Evolutionary conservation across 495 filamentous ascomycete species (phyloP).

Genomic region (Penicillium riverlandense): DNA sequence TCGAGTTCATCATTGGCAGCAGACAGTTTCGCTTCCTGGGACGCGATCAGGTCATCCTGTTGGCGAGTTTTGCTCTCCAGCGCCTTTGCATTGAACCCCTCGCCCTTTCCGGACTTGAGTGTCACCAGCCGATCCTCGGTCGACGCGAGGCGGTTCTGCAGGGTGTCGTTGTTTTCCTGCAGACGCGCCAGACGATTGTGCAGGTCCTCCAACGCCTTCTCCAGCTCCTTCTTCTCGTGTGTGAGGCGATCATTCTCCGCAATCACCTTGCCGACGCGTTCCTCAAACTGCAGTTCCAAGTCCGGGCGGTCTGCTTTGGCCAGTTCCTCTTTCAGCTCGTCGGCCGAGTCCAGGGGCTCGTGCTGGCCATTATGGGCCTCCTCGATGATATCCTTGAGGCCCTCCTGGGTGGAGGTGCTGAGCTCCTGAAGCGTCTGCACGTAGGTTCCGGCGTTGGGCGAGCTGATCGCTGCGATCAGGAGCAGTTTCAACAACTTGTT

Average conservation of each 20-base stretch:
- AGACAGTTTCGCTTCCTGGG: constrained; percentile 49
- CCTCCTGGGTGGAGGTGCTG: constrained; percentile 36
- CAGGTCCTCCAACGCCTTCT: constrained; percentile 46
- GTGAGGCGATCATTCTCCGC: constrained; percentile 43
- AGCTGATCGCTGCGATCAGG: constrained; percentile 53
- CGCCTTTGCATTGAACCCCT: constrained; percentile 38
- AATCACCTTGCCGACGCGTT: constrained; percentile 44
- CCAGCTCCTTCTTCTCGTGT: constrained; percentile 45
- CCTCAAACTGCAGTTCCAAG: constrained; percentile 46
- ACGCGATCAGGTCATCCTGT: constrained; percentile 50
- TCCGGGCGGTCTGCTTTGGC: constrained; percentile 32
- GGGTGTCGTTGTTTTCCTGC: constrained; percentile 50
- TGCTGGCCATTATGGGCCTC: constrained; percentile 38
- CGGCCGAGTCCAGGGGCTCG: constrained; percentile 25
- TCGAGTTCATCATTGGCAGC: constrained; percentile 36
- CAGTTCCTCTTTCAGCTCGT: constrained; percentile 29
- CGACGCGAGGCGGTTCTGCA: constrained; percentile 37
- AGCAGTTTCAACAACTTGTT: constrained; percentile 58
- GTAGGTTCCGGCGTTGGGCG: constrained; percentile 47
- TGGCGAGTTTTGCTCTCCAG: constrained; percentile 41
- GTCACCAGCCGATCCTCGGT: constrained; percentile 42
- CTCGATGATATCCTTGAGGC: constrained; percentile 44
- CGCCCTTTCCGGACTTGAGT: constrained; percentile 36
- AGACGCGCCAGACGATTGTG: constrained; percentile 50
- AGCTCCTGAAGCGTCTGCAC: constrained; percentile 45